Evolutionary conservation across 768 basidiomycete genomes (phyloP).

Genomic region (Rhizopogon vinicolor): DNA sequence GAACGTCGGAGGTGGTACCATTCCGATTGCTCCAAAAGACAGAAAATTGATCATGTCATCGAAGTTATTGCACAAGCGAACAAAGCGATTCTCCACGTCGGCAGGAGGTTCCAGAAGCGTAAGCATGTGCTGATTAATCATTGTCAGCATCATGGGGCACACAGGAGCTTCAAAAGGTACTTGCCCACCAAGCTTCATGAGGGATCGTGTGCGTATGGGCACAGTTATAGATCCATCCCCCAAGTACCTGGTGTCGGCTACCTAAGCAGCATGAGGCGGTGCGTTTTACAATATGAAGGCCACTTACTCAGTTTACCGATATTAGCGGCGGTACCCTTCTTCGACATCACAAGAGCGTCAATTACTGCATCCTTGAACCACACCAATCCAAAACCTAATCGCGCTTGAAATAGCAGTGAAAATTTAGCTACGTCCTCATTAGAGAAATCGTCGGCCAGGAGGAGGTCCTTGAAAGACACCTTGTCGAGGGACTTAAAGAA

Average conservation of each 20-base stretch:
- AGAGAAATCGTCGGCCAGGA: conserved; percentile 26
- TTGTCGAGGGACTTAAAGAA: conserved; percentile 24
- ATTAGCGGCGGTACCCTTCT: conserved; percentile 7
- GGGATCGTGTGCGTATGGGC: conserved; percentile 15
- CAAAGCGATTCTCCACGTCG: conserved; percentile 24
- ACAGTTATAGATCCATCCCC: conserved; percentile 28
- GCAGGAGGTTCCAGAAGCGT: conserved; percentile 6
- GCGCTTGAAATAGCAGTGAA: neutral
- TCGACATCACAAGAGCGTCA: conserved; percentile 16
- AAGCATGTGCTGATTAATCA: conserved; percentile 3
- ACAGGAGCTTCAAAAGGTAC: conserved; percentile 4
- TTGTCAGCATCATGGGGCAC: neutral
- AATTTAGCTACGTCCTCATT: conserved; percentile 16
- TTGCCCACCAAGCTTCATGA: conserved; percentile 29
- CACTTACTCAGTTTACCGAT: conserved; percentile 7
- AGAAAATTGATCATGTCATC: conserved; percentile 27
- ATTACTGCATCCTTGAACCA: conserved; percentile 25
- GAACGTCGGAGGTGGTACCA: conserved; percentile 15
- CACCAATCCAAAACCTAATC: conserved; percentile 11
- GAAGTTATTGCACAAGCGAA: conserved; percentile 25
- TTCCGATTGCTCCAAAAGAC: conserved; percentile 17
- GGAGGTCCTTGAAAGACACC: conserved; percentile 28
- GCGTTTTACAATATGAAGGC: neutral
- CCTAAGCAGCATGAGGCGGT: neutral
- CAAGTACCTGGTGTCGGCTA: conserved; percentile 19